Conservation (phyloP, 1,139 yeast genomes). For the Geotrichum klebahnii region DNA sequence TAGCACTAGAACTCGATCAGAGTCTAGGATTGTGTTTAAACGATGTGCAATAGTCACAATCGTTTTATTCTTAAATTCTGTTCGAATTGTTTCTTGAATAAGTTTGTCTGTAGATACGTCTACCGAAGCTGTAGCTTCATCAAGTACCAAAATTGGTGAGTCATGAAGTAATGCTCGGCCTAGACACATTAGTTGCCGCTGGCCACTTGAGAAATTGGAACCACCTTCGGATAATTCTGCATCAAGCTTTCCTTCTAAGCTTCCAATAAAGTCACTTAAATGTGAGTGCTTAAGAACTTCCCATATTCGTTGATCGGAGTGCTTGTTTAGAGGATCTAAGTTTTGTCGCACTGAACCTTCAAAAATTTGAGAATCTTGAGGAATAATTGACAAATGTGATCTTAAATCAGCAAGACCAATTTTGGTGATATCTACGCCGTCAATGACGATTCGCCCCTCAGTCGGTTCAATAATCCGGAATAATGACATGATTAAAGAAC, state of each 20-base stretch:
- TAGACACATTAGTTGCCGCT: conserved; percentile 68
- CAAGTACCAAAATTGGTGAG: conserved; percentile 62
- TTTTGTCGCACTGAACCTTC: conserved; percentile 62
- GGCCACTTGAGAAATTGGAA: conserved; percentile 70
- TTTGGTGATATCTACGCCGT: conserved; percentile 53
- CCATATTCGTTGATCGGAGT: conserved; percentile 54
- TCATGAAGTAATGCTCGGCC: conserved; percentile 66
- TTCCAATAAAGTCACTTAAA: conserved; percentile 67
- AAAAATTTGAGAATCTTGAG: conserved; percentile 72
- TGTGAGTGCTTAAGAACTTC: conserved; percentile 79
- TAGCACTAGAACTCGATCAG: conserved; percentile 66
- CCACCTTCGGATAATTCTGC: conserved; percentile 63
- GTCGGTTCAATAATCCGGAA: conserved; percentile 68
- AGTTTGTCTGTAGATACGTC: conserved; percentile 74
- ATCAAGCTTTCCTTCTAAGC: conserved; percentile 34
- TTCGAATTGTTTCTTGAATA: conserved; percentile 68
- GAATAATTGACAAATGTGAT: conserved; percentile 60
- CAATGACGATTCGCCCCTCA: conserved; percentile 53
- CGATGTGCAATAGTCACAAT: conserved; percentile 81
- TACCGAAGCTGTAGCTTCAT: conserved; percentile 85
- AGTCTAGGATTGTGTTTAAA: conserved; percentile 74
- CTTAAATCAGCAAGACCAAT: conserved; percentile 58
- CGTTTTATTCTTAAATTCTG: conserved; percentile 60
- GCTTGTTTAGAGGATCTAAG: conserved; percentile 57
- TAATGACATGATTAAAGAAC: conserved; percentile 65